Evolutionary conservation across 2,329 filamentous ascomycete species (phyloP).

Genomic region (Colletotrichum cuscutae): DNA sequence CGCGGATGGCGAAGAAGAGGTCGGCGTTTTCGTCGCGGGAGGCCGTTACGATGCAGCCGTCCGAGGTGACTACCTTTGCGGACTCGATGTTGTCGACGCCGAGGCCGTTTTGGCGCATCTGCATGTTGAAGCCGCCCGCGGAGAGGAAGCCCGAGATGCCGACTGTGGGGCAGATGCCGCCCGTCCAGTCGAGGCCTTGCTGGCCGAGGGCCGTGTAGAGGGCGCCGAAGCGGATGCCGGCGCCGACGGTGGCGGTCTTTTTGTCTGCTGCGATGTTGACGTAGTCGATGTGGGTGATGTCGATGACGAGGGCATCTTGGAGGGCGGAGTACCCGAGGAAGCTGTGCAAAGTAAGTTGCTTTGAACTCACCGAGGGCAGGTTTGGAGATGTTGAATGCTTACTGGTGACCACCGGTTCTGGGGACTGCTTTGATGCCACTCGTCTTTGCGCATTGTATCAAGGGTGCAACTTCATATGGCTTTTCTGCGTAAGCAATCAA

Average conservation of each 20-base stretch:
- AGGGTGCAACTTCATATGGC: slow-evolving; percentile 22
- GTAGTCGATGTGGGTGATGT: slow-evolving; percentile 35
- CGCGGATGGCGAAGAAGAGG: slow-evolving; percentile 44
- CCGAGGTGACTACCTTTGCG: slow-evolving; percentile 43
- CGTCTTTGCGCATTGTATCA: slow-evolving; percentile 28
- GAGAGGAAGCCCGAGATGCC: slow-evolving; percentile 43
- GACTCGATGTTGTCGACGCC: slow-evolving; percentile 41
- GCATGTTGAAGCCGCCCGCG: slow-evolving; percentile 44
- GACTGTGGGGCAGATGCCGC: slow-evolving; percentile 38
- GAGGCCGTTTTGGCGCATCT: slow-evolving; percentile 42
- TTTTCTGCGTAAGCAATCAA: slow-evolving; percentile 18
- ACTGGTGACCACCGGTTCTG: slow-evolving; percentile 33
- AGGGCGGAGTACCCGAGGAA: slow-evolving; percentile 28
- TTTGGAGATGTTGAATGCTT: not conserved
- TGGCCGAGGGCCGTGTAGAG: slow-evolving; percentile 32
- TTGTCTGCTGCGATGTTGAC: slow-evolving; percentile 28
- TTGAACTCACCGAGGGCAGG: not conserved
- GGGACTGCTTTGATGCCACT: slow-evolving; percentile 32
- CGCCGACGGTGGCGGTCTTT: slow-evolving; percentile 30
- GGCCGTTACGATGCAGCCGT: slow-evolving; percentile 38
- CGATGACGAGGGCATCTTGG: slow-evolving; percentile 32
- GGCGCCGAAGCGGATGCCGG: slow-evolving; percentile 35
- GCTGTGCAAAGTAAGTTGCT: not conserved
- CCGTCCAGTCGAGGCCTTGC: slow-evolving; percentile 27
- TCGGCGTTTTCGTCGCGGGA: slow-evolving; percentile 38